phyloP scores from a whole-genome alignment of 2,329 filamentous ascomycete genomes.

The Mycosphaerella sp. region DNA sequence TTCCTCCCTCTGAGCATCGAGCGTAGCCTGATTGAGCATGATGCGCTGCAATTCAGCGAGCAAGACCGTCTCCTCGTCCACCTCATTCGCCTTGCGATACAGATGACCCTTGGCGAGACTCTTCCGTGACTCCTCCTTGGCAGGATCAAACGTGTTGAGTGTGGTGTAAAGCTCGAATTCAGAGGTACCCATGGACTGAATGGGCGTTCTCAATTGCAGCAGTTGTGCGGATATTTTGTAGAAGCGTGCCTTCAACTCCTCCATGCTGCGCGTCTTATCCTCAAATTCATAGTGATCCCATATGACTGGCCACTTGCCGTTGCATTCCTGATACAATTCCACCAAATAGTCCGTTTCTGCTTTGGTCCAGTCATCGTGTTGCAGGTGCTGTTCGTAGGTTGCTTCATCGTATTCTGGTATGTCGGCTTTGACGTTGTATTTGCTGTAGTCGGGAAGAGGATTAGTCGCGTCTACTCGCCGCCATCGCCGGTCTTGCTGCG shows the following conservation, averaged over 20 bases:
- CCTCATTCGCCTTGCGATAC: conserved; percentile 74
- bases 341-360: conserved; percentile 93
- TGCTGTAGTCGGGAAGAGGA: conserved; percentile 54
- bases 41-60: conserved; percentile 90
- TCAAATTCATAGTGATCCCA: conserved; percentile 68
- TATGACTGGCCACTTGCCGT: conserved; percentile 84
- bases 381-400: conserved; percentile 71
- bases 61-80: conserved; percentile 83
- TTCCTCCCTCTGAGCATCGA: conserved; percentile 79
- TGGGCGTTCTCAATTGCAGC: conserved; percentile 71
- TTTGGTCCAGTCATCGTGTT: conserved; percentile 64
- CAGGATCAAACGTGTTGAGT: conserved; percentile 79
- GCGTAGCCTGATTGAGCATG: conserved; percentile 72
- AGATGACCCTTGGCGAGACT: conserved; percentile 75
- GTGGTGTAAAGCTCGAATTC: conserved; percentile 79
- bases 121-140: conserved; percentile 73
- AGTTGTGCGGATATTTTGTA: conserved; percentile 79
- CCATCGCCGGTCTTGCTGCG: conserved; percentile 12
- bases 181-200: conserved; percentile 76
- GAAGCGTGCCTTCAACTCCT: conserved; percentile 86
- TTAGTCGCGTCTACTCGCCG: conserved; percentile 8
- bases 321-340: conserved; percentile 65
- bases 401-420: conserved; percentile 79
- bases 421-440: conserved; percentile 77
- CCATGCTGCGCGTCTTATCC: conserved; percentile 57